Percentiles rank a stretch among this genome's conserved stretches.
These are phyloP conservation scores for Trifolium fragiferum DNA, from an alignment of 306 rosid genomes.

Conservation along the genomic window DNA sequence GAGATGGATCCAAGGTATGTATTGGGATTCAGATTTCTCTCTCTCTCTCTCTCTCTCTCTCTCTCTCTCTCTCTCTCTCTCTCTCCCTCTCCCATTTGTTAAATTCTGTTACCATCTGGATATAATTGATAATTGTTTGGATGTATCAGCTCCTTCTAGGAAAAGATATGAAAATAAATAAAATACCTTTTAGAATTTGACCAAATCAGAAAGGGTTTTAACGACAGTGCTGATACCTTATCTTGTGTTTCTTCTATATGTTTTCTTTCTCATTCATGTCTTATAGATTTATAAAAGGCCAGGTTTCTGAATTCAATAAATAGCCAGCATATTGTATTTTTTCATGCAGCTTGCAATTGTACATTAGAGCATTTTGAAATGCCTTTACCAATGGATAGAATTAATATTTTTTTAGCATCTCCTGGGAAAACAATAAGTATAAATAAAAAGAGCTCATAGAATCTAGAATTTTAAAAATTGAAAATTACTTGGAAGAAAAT, in stretches of 20 bases:
- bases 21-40: slow-evolving; percentile 32
- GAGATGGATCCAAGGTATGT: slow-evolving; percentile 84
- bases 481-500: slow-evolving; percentile 4
- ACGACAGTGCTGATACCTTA: slow-evolving; percentile 7
- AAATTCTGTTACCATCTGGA: slow-evolving; percentile 17
- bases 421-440: slow-evolving; percentile 20
- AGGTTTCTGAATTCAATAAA: slow-evolving; percentile 25
- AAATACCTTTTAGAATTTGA: background rate
- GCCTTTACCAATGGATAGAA: background rate
- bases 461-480: slow-evolving; percentile 1
- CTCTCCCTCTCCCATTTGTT: background rate
- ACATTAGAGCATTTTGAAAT: slow-evolving; percentile 23
- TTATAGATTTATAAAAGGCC: slow-evolving; percentile 7
- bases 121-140: slow-evolving; percentile 25
- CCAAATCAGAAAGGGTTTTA: slow-evolving; percentile 8
- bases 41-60: background rate
- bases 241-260: background rate
- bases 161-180: slow-evolving; percentile 9
- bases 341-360: background rate
- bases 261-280: slow-evolving; percentile 11
- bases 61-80: background rate
- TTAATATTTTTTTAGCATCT: slow-evolving; percentile 18
- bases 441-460: slow-evolving; percentile 14
- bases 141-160: slow-evolving; percentile 19
- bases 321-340: slow-evolving; percentile 7